Conservation (phyloP, 768 basidiomycete genomes). For the Mycena maculata region DNA sequence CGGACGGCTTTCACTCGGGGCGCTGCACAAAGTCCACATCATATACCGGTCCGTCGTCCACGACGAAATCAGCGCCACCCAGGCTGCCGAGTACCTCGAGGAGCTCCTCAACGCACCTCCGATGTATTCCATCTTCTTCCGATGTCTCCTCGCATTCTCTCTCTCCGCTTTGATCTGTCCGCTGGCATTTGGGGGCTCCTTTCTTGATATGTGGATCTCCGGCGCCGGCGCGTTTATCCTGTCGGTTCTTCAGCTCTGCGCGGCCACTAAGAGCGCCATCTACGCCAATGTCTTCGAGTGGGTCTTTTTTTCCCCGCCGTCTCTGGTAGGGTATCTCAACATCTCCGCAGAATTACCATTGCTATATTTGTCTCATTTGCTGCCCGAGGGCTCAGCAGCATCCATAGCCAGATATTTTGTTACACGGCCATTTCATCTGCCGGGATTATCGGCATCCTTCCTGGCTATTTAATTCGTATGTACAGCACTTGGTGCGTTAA, state of each 20-base stretch:
- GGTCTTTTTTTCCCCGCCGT: slow-evolving; percentile 43
- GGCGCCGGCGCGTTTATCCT: slow-evolving; percentile 76
- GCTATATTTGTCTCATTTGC: slow-evolving; percentile 85
- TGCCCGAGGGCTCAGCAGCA: slow-evolving; percentile 85
- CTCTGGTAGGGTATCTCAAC: slow-evolving; percentile 25
- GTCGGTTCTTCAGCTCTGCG: slow-evolving; percentile 75
- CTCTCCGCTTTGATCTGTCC: slow-evolving; percentile 85
- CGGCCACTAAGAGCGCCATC: slow-evolving; percentile 80
- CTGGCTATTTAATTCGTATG: slow-evolving; percentile 87
- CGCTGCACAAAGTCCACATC: slow-evolving; percentile 84
- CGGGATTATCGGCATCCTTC: slow-evolving; percentile 88
- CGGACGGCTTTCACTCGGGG: slow-evolving; percentile 84
- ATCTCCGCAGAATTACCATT: slow-evolving; percentile 75
- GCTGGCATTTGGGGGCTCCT: slow-evolving; percentile 85
- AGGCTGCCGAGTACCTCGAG: slow-evolving; percentile 74
- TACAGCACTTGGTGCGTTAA: slow-evolving; percentile 19
- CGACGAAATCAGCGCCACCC: slow-evolving; percentile 88
- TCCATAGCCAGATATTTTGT: slow-evolving; percentile 83
- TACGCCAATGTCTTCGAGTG: slow-evolving; percentile 95
- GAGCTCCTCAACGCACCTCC: slow-evolving; percentile 72
- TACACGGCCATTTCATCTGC: slow-evolving; percentile 92
- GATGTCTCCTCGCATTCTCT: slow-evolving; percentile 76
- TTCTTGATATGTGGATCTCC: slow-evolving; percentile 87
- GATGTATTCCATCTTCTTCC: slow-evolving; percentile 69
- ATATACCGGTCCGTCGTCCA: slow-evolving; percentile 91